Conservation (phyloP, 495 filamentous ascomycete genomes). For the Bacidia rubella region DNA sequence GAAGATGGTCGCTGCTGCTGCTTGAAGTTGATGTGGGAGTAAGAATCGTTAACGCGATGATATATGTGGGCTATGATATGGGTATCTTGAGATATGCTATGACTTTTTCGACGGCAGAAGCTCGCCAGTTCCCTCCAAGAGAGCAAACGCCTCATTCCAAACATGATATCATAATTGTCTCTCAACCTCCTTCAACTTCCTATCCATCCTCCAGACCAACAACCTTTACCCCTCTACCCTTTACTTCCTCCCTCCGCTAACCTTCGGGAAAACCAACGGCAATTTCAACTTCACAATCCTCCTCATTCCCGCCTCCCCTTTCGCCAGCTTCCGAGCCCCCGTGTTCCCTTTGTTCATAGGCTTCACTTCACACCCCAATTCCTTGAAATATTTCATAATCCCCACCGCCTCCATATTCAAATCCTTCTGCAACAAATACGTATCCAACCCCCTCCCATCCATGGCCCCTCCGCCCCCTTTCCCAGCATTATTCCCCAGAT, state of each 20-base stretch:
- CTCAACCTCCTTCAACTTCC: no score
- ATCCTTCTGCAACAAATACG: constrained; percentile 62
- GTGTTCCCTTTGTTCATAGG: constrained; percentile 32
- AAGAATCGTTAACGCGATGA: neutral
- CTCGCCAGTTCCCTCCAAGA: no score
- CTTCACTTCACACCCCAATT: constrained; percentile 57
- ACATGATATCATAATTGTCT: no score
- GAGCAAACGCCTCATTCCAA: no score
- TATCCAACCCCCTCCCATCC: constrained; percentile 68
- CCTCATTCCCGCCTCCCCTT: constrained; percentile 45
- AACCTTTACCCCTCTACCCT: neutral
- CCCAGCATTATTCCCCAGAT: no score
- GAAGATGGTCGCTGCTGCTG: constrained; percentile 9
- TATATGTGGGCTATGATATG: no score
- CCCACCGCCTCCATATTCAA: constrained; percentile 57
- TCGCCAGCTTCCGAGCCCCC: constrained; percentile 33
- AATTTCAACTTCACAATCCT: constrained; percentile 57
- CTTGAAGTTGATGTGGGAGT: constrained; percentile 3
- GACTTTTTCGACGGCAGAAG: no score
- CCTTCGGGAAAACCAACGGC: constrained; percentile 67
- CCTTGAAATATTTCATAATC: constrained; percentile 37
- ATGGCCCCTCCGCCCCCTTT: no score
- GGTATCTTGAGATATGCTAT: no score
- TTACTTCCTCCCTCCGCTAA: constrained; percentile 2
- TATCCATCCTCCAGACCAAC: neutral